Percentiles rank a stretch among this genome's conserved stretches.
Evolutionary conservation across 345 rosid species (phyloP).

Genomic region (Citrus inodora): DNA sequence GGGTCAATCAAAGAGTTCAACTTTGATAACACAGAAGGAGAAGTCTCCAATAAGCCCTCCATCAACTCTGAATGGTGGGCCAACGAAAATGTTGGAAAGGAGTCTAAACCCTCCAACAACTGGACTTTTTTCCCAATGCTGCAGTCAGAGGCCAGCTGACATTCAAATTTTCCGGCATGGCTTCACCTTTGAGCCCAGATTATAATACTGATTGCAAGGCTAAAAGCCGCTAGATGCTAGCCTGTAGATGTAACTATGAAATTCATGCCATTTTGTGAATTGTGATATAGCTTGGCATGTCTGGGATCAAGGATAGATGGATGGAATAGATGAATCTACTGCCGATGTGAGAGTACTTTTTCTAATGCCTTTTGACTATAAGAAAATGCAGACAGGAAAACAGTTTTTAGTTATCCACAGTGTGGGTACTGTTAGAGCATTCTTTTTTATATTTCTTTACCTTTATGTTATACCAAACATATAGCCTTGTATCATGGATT

Average conservation of each 20-base stretch:
- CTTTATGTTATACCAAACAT: conserved; percentile 17
- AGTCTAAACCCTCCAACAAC: conserved; percentile 45
- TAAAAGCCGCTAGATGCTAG: background rate
- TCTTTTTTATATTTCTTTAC: conserved; percentile 31
- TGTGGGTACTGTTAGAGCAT: conserved; percentile 34
- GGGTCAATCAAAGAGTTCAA: conserved; percentile 89
- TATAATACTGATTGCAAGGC: conserved; percentile 4
- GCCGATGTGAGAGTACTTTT: conserved; percentile 16
- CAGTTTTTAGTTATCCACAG: conserved; percentile 27
- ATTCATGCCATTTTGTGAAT: conserved; percentile 7
- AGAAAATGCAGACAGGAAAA: conserved; percentile 8
- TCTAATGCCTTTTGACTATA: conserved; percentile 15
- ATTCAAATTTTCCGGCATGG: conserved; percentile 7
- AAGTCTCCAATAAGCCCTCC: conserved; percentile 39
- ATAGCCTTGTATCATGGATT: conserved; percentile 23
- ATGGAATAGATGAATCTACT: background rate
- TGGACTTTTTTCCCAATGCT: conserved; percentile 90
- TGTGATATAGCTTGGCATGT: conserved; percentile 9
- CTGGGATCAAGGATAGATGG: conserved; percentile 9
- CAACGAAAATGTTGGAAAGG: conserved; percentile 67
- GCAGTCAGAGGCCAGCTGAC: conserved; percentile 70
- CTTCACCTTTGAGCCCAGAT: background rate
- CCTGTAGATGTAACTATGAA: conserved; percentile 22
- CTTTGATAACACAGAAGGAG: conserved; percentile 65
- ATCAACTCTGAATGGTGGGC: conserved; percentile 85